Conservation (phyloP, 148 eudicot species). For the Heliamphora exappendiculata region DNA sequence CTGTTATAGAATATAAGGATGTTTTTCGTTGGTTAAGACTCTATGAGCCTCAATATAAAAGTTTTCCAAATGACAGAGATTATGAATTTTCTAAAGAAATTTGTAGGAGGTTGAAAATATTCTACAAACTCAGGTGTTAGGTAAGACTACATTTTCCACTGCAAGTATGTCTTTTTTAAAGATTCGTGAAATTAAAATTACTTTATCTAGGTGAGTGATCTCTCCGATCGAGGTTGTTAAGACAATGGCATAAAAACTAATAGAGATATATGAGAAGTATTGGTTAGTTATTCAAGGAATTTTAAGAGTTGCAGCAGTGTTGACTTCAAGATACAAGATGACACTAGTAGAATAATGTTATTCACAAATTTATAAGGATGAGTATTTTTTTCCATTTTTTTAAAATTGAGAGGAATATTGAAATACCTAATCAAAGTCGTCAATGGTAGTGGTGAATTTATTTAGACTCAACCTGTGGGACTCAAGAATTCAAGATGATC, state of each 20-base stretch:
- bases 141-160: background rate
- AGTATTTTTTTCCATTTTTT: background rate
- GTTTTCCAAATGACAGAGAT: background rate
- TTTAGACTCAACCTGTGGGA: background rate
- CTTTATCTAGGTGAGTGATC: background rate
- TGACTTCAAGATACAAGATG: background rate
- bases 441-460: background rate
- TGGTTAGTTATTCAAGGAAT: background rate
- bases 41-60: background rate
- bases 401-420: background rate
- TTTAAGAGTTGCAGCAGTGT: background rate
- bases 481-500: background rate
- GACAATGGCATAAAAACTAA: background rate
- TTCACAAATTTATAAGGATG: background rate
- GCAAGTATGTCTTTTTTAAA: background rate
- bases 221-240: background rate
- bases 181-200: background rate
- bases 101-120: background rate
- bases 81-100: background rate
- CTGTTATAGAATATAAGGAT: background rate
- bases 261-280: background rate
- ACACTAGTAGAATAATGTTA: background rate
- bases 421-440: background rate
- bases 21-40: background rate
- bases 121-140: background rate